Evolutionary conservation across 345 rosid genomes (phyloP).

Genomic region (Syzygium jambos): DNA sequence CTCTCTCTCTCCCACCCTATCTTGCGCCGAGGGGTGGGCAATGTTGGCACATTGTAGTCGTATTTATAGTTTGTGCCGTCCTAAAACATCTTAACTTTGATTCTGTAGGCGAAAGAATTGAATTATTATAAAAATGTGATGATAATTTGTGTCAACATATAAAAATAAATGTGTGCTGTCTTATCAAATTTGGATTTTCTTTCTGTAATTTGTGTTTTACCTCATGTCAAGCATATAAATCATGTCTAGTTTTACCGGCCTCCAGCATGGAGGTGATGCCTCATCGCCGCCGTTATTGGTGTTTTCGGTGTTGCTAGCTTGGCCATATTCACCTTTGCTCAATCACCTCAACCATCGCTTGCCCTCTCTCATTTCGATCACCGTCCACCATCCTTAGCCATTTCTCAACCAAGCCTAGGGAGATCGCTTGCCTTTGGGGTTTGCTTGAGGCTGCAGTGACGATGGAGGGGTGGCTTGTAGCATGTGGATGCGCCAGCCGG

Average conservation of each 20-base stretch:
- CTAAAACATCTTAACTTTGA: not conserved
- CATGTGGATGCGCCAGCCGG: not conserved
- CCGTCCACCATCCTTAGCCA: not conserved
- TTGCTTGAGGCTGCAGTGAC: not conserved
- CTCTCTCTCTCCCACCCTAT: not conserved
- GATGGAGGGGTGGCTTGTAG: not conserved
- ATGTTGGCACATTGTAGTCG: not conserved
- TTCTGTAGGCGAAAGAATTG: not conserved
- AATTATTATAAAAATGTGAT: not conserved
- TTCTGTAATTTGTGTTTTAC: not conserved
- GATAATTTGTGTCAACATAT: no score
- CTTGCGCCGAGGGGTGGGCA: not conserved
- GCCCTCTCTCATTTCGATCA: not conserved
- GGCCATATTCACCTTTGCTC: not conserved
- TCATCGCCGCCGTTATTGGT: not conserved
- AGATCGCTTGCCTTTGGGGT: not conserved
- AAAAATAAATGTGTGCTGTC: not conserved
- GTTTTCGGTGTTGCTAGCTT: not conserved
- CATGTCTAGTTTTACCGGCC: no score
- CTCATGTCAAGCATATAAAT: not conserved
- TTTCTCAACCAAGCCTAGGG: not conserved
- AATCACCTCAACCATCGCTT: not conserved
- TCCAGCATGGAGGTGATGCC: no score
- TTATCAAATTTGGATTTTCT: not conserved
- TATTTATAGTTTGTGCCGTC: not conserved